Conservation (phyloP, 2,329 filamentous ascomycete genomes). For the Epicoccum nigrum region DNA sequence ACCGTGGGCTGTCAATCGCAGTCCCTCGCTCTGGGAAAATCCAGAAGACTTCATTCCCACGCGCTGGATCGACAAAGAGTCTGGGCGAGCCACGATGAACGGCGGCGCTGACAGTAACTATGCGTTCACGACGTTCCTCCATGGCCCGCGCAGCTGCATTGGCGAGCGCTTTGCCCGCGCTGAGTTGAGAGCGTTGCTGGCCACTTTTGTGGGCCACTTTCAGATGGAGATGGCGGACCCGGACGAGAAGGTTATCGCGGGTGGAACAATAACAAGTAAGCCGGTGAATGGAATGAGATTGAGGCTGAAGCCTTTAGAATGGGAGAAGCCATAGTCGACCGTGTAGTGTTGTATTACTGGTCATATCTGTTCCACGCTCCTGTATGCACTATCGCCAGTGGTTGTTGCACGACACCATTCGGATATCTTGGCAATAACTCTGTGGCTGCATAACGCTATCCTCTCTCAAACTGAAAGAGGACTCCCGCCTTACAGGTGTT, state of each 20-base stretch:
- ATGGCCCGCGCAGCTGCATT: slow-evolving; percentile 50
- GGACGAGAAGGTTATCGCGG: slow-evolving; percentile 35
- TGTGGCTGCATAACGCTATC: too few relatives aligned
- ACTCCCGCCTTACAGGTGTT: too few relatives aligned
- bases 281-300: slow-evolving; percentile 48
- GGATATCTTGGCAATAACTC: too few relatives aligned
- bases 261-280: slow-evolving; percentile 48
- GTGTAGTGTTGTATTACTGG: background rate
- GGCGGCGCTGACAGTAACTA: slow-evolving; percentile 50
- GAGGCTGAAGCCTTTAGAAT: slow-evolving; percentile 33
- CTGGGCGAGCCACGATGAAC: slow-evolving; percentile 49
- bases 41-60: slow-evolving; percentile 52
- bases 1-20: slow-evolving; percentile 53
- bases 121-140: slow-evolving; percentile 52
- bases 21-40: slow-evolving; percentile 51
- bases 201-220: slow-evolving; percentile 44
- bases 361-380: background rate
- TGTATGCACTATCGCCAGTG: too few relatives aligned
- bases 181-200: slow-evolving; percentile 45
- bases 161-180: slow-evolving; percentile 48
- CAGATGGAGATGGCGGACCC: slow-evolving; percentile 44
- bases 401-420: too few relatives aligned
- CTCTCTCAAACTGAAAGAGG: too few relatives aligned
- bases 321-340: slow-evolving; percentile 11
- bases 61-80: slow-evolving; percentile 52